Base-by-base conservation (phyloP, 352 stramenopile genomes). In the Globisporangium acanthophoron region DNA sequence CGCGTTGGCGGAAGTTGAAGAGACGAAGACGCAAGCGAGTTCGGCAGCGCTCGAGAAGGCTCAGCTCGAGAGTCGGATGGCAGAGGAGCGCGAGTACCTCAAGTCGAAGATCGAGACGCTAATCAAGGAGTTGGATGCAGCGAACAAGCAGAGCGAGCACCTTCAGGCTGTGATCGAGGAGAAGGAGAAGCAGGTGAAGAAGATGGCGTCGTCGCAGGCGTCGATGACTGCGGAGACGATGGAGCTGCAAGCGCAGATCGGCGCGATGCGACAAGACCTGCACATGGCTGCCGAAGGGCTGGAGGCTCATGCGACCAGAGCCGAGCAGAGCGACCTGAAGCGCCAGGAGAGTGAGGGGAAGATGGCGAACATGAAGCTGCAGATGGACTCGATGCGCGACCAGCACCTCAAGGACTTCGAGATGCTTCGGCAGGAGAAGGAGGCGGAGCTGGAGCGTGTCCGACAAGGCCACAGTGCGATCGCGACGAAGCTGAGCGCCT, bases 171-270 rank as follows among this genome's bases (percentile, higher is more conserved):
- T 65, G n/a, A n/a, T 89, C 9, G 61, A 51, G 0, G 74, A 86
- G 45, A 89, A 90, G 55, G 73, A 91, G 33, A 90, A 84, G 54
- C 74, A 92, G 50, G 67, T 87, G 44, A 66, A 76, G 18, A 87
- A 85, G 45, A 90, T 90, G 74, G 68, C 70, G 21, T 44, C 63
- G 0, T 88, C 77, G 33, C 74, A 92, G 59, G 67, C 73, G 16
- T 64, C 77, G 3, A 78, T 92, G 54, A 92, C 79, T 12, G 70
- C 56, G 0, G 68, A 89, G 52, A 58, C 87, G 37, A 79, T 88
- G 64, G 69, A 80, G 39, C 58, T 94, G 12, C 71, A 92, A 52
- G 68, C 73, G 29, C 76, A 92, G 57, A 52, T 91, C 11, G 58
- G 62, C 18, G 65, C 65, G 3, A 87, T 91, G 76, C 64, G 70